Conservation (phyloP, 176 grass and related monocot genomes). For the Lolium multiflorum region DNA sequence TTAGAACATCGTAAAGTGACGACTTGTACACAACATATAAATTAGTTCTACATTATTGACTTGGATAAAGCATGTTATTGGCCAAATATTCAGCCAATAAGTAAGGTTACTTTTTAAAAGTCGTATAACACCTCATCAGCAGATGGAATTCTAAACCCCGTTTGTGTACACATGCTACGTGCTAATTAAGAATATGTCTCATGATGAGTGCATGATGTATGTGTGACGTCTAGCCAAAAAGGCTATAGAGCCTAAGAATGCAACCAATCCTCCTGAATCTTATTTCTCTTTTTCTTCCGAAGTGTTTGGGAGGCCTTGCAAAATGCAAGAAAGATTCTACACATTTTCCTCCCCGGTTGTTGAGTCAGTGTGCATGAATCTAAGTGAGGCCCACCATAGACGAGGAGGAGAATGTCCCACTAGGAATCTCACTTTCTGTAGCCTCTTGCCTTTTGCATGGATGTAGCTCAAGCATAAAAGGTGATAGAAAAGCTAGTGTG, state of each 20-base stretch:
- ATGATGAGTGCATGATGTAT: neutral
- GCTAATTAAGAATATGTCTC: neutral
- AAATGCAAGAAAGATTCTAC: neutral
- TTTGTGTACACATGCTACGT: neutral
- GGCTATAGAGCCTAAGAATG: neutral
- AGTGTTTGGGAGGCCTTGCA: neutral
- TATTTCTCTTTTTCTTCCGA: neutral
- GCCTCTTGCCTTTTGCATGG: conserved; percentile 29
- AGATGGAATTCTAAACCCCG: neutral
- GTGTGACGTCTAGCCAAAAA: neutral
- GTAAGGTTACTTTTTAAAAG: neutral
- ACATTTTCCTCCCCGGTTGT: conserved; percentile 20
- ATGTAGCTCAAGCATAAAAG: neutral
- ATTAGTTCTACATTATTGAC: neutral
- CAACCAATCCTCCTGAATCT: neutral
- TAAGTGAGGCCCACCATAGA: conserved; percentile 5
- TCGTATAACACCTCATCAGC: neutral
- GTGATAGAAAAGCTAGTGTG: neutral
- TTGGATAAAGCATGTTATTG: neutral
- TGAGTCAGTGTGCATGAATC: conserved; percentile 14
- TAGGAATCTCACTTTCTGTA: conserved; percentile 31
- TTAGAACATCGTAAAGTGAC: neutral
- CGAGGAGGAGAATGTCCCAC: neutral
- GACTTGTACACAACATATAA: neutral
- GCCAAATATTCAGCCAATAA: neutral